Base-by-base conservation (phyloP, 441 rosid genomes). In the Omphalea diandra region DNA sequence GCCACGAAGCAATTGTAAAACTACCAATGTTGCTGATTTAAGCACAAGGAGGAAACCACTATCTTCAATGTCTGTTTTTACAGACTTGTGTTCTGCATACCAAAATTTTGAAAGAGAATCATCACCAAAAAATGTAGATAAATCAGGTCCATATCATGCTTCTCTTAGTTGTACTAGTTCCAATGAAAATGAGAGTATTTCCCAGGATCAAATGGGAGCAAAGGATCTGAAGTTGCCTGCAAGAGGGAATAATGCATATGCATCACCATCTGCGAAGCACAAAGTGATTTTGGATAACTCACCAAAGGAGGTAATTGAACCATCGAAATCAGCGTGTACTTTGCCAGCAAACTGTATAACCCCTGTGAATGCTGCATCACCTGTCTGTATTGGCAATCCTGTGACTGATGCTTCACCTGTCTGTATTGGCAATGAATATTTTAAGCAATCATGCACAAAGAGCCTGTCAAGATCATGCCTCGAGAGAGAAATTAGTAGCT, bases 361-460 rank as follows among this genome's bases (percentile, higher is more conserved):
- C 9, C 73, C 85, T 70, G 74, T 77, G 54, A 84, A 81, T 65
- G 81, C 52, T 56, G 90, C 68, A 36, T 86, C 93, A 3, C 88
- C 94, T 63, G 67, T 87, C 81, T 85, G n/a, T n/a, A n/a, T n/a
- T n/a, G n/a, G n/a, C n/a, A n/a, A n/a, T n/a, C n/a, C n/a, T n/a
- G n/a, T n/a, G n/a, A n/a, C n/a, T n/a, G n/a, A n/a, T n/a, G n/a
- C n/a, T n/a, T n/a, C n/a, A n/a, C n/a, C n/a, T n/a, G n/a, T n/a
- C n/a, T n/a, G 86, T 73, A 80, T 79, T 83, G 87, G 89, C 18
- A 79, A 79, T 60, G 93, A 84, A 76, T 83, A 86, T 76, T 69
- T 73, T 55, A 84, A 72, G 50, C 80, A 79, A 69, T 80, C 90
- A 69, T 84, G 90, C 82, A 85, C 81, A 76, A 87, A 75, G 76